Evolutionary conservation across 208 protist species (phyloP).

Genomic region (Trypanosoma rangeli): DNA sequence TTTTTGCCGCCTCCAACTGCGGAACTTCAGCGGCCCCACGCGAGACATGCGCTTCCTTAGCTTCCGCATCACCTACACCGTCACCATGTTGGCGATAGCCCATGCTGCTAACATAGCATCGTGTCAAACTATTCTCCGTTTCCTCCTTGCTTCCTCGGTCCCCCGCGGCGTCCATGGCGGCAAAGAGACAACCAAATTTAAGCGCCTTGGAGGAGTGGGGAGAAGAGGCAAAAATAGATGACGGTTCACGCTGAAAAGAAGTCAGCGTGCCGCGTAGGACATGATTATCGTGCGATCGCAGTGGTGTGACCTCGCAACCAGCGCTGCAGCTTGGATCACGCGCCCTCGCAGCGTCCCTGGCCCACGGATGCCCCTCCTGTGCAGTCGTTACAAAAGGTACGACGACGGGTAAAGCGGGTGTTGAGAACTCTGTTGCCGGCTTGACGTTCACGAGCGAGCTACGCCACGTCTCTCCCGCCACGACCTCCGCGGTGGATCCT

Average conservation of each 20-base stretch:
- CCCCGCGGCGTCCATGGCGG: conserved; percentile 10
- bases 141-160: neutral
- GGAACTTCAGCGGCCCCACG: neutral
- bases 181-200: conserved; percentile 29
- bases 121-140: neutral
- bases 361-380: neutral
- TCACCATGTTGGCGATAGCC: neutral
- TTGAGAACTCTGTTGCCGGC: neutral
- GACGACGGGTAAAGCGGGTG: neutral
- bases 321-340: neutral
- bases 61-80: neutral
- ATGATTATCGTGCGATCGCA: neutral
- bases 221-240: neutral
- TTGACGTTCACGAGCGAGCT: neutral
- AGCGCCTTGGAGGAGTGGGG: conserved; percentile 4
- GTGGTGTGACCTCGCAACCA: neutral
- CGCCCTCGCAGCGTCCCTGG: neutral
- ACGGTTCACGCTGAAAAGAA: neutral
- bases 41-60: neutral
- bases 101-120: neutral
- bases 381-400: neutral
- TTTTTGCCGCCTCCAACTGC: neutral
- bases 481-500: neutral
- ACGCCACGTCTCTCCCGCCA: neutral
- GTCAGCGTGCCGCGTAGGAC: neutral